Evolutionary conservation across 768 basidiomycete genomes (phyloP), one percentile per base, ranked within the genome.

Genomic region (Flagelloscypha sp.): DNA sequence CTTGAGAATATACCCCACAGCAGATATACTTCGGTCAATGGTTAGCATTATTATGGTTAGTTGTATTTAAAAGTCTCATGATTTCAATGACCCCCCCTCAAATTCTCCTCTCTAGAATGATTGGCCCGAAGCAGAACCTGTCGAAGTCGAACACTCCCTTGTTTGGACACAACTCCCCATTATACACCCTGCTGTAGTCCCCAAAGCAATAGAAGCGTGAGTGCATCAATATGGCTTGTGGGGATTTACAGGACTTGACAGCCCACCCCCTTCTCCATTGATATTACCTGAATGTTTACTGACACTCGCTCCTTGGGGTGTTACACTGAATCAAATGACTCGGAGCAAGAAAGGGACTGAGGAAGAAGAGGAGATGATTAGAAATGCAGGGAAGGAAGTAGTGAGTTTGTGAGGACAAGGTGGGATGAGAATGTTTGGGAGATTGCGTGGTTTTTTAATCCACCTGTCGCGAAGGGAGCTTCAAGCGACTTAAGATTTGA

Each of bases 401-500:
- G 56, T 6, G 52, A 34, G 21, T 76, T 72, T 44, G 61, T 76
- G 19, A 54, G 48, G 37, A 50, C 55, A 24, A 48, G 61, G n/a
- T 77, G 75, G 75, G 46, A 38, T 13, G 72, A 72, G 45, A 37
- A 40, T 10, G 61, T 62, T 27, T 76, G 70, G 72, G 75, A 76
- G 48, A 72, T 70, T 0, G 72, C 71, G 5, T 76, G 74, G 74
- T 75, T 76, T 38, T 66, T 72, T 34, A 75, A 75, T 36, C 72
- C 72, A 19, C 72, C 68, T 28, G 75, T 76, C n/a, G n/a, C n/a
- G n/a, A n/a, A n/a, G n/a, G n/a, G n/a, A n/a, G n/a, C n/a, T n/a
- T n/a, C n/a, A n/a, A n/a, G n/a, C n/a, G n/a, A n/a, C n/a, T n/a
- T n/a, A n/a, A n/a, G n/a, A n/a, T n/a, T n/a, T n/a, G n/a, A n/a